Conservation (phyloP, 1,139 yeast genomes). For the Sugiyamaella grinbergsii region DNA sequence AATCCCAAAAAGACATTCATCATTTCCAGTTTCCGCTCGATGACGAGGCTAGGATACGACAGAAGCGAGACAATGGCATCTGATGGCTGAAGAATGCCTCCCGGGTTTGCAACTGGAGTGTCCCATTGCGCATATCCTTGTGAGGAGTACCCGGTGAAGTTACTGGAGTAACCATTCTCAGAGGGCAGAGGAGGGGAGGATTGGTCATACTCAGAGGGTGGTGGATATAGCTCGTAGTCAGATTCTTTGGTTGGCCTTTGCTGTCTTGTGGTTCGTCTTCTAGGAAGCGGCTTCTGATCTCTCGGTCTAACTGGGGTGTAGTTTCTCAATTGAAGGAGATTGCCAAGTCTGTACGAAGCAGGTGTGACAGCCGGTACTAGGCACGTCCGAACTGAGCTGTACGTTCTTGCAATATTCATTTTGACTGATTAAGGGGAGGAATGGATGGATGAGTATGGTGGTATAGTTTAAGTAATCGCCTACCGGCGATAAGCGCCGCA, state of each 20-base stretch:
- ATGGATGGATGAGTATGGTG: too few relatives aligned
- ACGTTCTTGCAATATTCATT: not conserved
- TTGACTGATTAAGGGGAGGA: not conserved
- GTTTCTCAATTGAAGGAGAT: conserved; percentile 4
- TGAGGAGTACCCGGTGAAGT: conserved; percentile 8
- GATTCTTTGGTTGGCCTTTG: not conserved
- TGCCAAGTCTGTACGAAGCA: not conserved
- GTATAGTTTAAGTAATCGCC: too few relatives aligned
- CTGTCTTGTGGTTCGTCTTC: conserved; percentile 8
- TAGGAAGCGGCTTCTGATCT: conserved; percentile 14
- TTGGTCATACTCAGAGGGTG: too few relatives aligned
- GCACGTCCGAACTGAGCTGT: not conserved
- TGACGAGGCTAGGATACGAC: conserved; percentile 77
- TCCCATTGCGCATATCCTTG: conserved; percentile 19
- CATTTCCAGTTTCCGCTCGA: conserved; percentile 84
- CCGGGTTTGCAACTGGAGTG: conserved; percentile 24
- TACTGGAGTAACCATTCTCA: conserved; percentile 7
- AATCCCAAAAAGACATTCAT: conserved; percentile 85
- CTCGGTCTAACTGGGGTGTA: conserved; percentile 20
- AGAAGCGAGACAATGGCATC: conserved; percentile 62
- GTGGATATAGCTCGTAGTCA: conserved; percentile 1
- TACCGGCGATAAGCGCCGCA: too few relatives aligned
- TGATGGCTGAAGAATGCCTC: conserved; percentile 47
- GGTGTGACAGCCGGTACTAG: not conserved
- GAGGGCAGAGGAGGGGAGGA: not conserved